Base-by-base conservation (phyloP, 768 basidiomycete genomes). In the Clathrus columnatus region DNA sequence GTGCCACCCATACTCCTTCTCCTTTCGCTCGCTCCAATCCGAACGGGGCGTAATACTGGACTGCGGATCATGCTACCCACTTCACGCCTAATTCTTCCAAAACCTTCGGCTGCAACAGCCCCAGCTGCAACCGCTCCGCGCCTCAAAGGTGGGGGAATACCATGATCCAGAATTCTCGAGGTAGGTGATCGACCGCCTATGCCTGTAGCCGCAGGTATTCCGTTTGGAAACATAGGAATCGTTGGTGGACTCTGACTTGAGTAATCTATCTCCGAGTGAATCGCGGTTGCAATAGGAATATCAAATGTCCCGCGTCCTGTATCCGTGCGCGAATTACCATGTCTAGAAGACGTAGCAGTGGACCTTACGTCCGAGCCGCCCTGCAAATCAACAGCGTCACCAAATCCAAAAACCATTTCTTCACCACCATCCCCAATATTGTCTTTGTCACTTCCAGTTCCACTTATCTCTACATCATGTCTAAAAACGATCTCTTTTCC, bases 191-290 rank as follows among this genome's bases (percentile, higher is more conserved):
- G 62, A 18, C 72, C 54, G 76, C 73, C 3, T 71, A 70, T 50
- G 71, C 70, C 2, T 72, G 70, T 4, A 68, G 63, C 6, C 70
- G 61, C 14, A 72, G 68, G 65, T 1, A 65, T 64, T 17, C 88
- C 89, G 60, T 93, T 93, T 0, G 90, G 91, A 32, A 85, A 75
- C 81, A 89, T 88, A 0, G 91, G 91, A 1, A 92, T 75, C 28
- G 81, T 75, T 0, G 73, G 71, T 28, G 69, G 66, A 1, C 54
- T 67, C 43, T 63, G 59, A 17, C 65, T 71, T 21, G 74, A 66
- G 53, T 79, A 72, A 30, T 80, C 80, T 28, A 91, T 73, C 8
- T 77, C 78, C 1, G 78, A 81, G 0, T 80, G 67, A 56, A 94
- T 78, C 0, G 91, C 90, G 0, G 77, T 82, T 0, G 85, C 82